Evolutionary conservation across 1,284 basidiomycete species (phyloP).

Genomic region (Vanrija sp.): DNA sequence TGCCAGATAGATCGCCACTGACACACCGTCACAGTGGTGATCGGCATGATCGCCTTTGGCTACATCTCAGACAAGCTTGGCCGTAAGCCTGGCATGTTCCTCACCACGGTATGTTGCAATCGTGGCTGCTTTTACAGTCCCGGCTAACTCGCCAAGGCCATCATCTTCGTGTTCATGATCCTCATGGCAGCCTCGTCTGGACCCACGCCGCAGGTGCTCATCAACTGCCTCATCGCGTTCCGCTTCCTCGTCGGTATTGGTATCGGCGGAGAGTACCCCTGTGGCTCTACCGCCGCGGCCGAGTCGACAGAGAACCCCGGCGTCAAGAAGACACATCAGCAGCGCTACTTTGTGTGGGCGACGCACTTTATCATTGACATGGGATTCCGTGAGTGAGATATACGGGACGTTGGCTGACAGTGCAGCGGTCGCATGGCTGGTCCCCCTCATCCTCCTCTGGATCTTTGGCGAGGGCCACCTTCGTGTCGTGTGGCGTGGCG

Average conservation of each 20-base stretch:
- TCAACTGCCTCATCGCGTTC: slow-evolving; percentile 74
- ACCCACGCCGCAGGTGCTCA: slow-evolving; percentile 53
- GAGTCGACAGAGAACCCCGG: slow-evolving; percentile 76
- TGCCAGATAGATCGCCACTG: background rate
- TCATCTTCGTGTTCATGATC: slow-evolving; percentile 17
- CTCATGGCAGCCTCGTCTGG: slow-evolving; percentile 57
- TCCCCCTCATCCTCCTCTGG: slow-evolving; percentile 78
- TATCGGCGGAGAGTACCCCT: slow-evolving; percentile 82
- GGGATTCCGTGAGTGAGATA: slow-evolving; percentile 8
- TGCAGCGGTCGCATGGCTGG: slow-evolving; percentile 65
- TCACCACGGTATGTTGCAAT: slow-evolving; percentile 4
- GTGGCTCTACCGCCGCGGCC: slow-evolving; percentile 58
- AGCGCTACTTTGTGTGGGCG: slow-evolving; percentile 67
- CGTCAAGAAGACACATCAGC: slow-evolving; percentile 72
- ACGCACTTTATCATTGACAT: slow-evolving; percentile 19
- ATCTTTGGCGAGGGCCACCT: slow-evolving; percentile 80
- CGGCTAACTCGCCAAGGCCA: slow-evolving; percentile 1
- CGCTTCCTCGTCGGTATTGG: slow-evolving; percentile 76
- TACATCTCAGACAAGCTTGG: slow-evolving; percentile 81
- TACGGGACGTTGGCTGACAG: background rate
- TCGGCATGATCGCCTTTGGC: slow-evolving; percentile 42
- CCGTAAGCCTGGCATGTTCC: slow-evolving; percentile 58
- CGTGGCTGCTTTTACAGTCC: background rate
- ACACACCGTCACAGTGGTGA: slow-evolving; percentile 8
- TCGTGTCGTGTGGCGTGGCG: slow-evolving; percentile 79